Conservation (phyloP, 306 rosid species). For the Vigna reflexopilosa region DNA sequence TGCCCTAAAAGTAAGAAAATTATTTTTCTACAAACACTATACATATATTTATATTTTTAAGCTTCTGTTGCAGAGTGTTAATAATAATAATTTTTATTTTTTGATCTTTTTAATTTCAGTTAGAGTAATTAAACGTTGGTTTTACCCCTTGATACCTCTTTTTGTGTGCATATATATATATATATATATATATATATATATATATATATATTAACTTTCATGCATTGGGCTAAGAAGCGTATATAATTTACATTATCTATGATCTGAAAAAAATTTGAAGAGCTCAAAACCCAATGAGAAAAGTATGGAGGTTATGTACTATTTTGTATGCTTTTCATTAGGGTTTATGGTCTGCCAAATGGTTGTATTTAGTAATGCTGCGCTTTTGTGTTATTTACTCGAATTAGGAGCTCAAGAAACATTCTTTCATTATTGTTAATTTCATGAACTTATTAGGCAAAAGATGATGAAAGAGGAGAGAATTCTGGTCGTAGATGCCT, state of each 20-base stretch:
- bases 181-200: too few species aligned
- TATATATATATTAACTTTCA: not conserved
- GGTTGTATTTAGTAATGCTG: not conserved
- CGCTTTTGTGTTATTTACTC: constrained; percentile 23
- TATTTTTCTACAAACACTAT: too few species aligned
- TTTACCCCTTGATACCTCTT: too few species aligned
- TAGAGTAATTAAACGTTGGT: too few species aligned
- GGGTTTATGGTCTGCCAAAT: constrained; percentile 4
- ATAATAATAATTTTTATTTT: too few species aligned
- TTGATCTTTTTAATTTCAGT: too few species aligned
- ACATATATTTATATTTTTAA: too few species aligned
- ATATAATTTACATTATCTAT: constrained; percentile 33
- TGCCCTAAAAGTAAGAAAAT: too few species aligned
- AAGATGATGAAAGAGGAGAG: constrained; percentile 25
- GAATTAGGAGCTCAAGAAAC: constrained; percentile 48
- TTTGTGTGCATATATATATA: too few species aligned
- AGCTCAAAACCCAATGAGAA: constrained; percentile 34
- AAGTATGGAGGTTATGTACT: constrained; percentile 5
- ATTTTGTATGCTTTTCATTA: constrained; percentile 17
- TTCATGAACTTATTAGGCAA: not conserved
- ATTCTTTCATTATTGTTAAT: constrained; percentile 29
- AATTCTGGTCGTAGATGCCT: not conserved
- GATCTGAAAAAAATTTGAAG: constrained; percentile 2
- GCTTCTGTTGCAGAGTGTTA: too few species aligned
- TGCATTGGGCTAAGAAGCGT: not conserved